These are phyloP conservation scores for Phallus indusiatus DNA, from an alignment of 768 basidiomycete species.

Conservation along the genomic window DNA sequence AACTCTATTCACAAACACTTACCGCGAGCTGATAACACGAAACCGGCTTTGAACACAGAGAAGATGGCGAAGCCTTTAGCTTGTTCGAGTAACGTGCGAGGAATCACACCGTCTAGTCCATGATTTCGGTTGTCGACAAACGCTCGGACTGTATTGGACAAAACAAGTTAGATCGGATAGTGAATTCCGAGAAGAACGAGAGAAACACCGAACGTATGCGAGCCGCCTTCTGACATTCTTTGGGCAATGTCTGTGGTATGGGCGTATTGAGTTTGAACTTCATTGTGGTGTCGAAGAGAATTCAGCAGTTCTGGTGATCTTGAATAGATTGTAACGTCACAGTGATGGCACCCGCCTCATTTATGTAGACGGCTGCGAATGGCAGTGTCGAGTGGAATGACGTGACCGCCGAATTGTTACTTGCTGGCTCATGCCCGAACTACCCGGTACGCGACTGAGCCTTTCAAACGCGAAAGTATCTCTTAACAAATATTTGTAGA, in stretches of 20 bases:
- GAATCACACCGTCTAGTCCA: conserved; percentile 74
- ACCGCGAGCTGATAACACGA: conserved; percentile 57
- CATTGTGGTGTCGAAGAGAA: background rate
- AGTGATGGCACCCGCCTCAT: too few relatives aligned
- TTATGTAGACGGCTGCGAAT: too few relatives aligned
- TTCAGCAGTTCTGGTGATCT: background rate
- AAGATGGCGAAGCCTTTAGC: conserved; percentile 84
- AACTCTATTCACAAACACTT: background rate
- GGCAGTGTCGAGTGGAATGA: too few relatives aligned
- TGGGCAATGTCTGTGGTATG: conserved; percentile 53
- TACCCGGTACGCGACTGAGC: conserved; percentile 32
- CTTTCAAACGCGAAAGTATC: background rate
- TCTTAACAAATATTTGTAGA: conserved; percentile 26
- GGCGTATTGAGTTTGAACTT: conserved; percentile 42
- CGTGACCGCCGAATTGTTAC: background rate
- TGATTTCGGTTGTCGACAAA: conserved; percentile 78
- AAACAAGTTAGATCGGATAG: background rate
- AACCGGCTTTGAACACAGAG: conserved; percentile 68
- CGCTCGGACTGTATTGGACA: conserved; percentile 51
- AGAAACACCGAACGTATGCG: conserved; percentile 57
- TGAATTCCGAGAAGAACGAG: conserved; percentile 7
- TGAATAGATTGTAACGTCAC: too few relatives aligned
- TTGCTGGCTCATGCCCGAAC: conserved; percentile 50
- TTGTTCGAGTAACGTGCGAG: conserved; percentile 42
- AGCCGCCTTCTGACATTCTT: conserved; percentile 81